phyloP scores from a whole-genome alignment of 202 grass and related monocot species.

The Zoysia matrella region DNA sequence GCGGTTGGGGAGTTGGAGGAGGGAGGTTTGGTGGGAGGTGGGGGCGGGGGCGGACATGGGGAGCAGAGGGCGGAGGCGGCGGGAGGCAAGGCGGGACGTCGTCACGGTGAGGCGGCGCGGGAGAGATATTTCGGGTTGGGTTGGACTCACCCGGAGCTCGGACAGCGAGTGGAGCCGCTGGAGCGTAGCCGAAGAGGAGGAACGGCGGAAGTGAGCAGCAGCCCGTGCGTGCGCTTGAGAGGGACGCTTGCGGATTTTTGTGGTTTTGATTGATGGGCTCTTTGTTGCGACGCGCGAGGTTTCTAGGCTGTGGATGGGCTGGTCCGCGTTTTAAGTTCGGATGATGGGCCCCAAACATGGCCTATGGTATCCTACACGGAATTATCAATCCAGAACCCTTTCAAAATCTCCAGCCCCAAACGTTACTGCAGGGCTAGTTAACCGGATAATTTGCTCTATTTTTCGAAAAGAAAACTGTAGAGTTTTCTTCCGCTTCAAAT shows the following conservation, averaged over 20 bases:
- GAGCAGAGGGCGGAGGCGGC: conserved; percentile 28
- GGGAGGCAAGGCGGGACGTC: conserved; percentile 25
- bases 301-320: neutral
- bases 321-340: neutral
- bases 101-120: conserved; percentile 47
- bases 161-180: neutral
- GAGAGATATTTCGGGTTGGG: conserved; percentile 38
- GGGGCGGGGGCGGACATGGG: conserved; percentile 46
- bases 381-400: neutral
- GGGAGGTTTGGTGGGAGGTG: conserved; percentile 31
- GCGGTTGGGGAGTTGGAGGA: conserved; percentile 43
- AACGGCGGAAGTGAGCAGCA: neutral
- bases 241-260: conserved; percentile 25
- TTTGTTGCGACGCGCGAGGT: too few species aligned
- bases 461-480: too few species aligned
- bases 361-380: neutral
- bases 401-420: too few species aligned
- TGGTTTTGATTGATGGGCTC: conserved; percentile 6
- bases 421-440: neutral
- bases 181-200: neutral
- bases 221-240: conserved; percentile 2
- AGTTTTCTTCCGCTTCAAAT: too few species aligned
- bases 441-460: too few species aligned
- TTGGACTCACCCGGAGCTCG: conserved; percentile 22
- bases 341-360: neutral